Conservation (phyloP, 2,329 filamentous ascomycete genomes). For the Paraconiothyrium sp. region DNA sequence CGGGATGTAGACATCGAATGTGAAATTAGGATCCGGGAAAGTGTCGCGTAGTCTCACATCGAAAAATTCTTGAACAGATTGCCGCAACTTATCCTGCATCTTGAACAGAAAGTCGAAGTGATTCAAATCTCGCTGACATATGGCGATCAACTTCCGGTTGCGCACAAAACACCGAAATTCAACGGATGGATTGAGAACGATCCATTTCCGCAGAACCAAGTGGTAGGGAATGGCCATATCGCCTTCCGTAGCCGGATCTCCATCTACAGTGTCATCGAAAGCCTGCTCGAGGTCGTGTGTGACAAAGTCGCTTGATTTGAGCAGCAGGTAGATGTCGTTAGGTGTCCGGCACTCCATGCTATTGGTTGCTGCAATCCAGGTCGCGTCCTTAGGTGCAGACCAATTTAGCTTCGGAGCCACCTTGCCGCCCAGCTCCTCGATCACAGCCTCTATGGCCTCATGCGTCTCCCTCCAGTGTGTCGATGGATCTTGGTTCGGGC, state of each 20-base stretch:
- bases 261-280: conserved; percentile 75
- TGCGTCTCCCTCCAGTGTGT: conserved; percentile 75
- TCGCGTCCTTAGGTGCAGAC: conserved; percentile 95
- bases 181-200: conserved; percentile 86
- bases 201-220: conserved; percentile 86
- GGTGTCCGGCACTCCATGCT: conserved; percentile 88
- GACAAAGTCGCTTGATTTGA: conserved; percentile 94
- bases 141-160: conserved; percentile 78
- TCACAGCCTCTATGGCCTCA: conserved; percentile 76
- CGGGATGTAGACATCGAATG: conserved; percentile 93
- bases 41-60: conserved; percentile 74
- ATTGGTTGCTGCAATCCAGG: conserved; percentile 88
- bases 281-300: conserved; percentile 94
- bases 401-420: conserved; percentile 96
- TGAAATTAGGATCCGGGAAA: conserved; percentile 85
- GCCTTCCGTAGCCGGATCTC: conserved; percentile 22
- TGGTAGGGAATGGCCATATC: conserved; percentile 72
- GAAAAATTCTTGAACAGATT: conserved; percentile 81
- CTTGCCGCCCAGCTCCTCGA: conserved; percentile 81
- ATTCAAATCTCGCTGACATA: conserved; percentile 90
- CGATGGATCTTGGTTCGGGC: conserved; percentile 70
- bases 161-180: conserved; percentile 98
- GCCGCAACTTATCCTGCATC: conserved; percentile 72
- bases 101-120: conserved; percentile 83
- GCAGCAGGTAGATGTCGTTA: conserved; percentile 90